Percentiles rank a stretch among this genome's conserved stretches.
Conservation (phyloP, 2,329 filamentous ascomycete genomes). For the Periconia sp. region DNA sequence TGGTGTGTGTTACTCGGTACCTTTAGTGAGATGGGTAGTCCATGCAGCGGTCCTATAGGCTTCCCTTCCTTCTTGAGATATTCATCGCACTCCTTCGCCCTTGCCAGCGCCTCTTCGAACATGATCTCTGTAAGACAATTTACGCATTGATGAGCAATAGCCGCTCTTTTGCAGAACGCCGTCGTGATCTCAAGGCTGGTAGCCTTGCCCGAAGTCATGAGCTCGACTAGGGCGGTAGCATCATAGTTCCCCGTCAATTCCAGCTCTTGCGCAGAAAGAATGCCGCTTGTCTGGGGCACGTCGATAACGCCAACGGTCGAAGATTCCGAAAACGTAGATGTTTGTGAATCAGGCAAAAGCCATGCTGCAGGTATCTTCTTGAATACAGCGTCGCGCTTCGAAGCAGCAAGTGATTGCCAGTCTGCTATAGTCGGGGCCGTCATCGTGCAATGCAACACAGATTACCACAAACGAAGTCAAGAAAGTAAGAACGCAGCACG, state of each 20-base stretch:
- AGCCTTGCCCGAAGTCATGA: constrained; percentile 28
- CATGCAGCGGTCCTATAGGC: constrained; percentile 59
- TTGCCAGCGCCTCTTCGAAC: constrained; percentile 48
- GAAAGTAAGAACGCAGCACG: no score
- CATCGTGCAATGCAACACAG: neutral
- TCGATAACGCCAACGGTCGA: constrained; percentile 35
- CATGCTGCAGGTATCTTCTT: constrained; percentile 41
- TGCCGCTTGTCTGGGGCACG: constrained; percentile 34
- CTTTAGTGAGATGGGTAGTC: constrained; percentile 63
- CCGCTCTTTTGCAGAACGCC: constrained; percentile 61
- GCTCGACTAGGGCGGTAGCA: constrained; percentile 36
- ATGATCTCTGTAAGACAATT: constrained; percentile 53
- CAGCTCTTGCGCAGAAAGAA: constrained; percentile 40
- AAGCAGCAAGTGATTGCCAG: constrained; percentile 38
- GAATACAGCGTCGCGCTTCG: constrained; percentile 33
- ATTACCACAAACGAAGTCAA: no score
- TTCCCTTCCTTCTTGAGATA: constrained; percentile 46
- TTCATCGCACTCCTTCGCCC: constrained; percentile 47
- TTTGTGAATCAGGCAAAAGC: constrained; percentile 32
- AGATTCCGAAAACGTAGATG: constrained; percentile 21
- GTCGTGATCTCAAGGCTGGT: constrained; percentile 52
- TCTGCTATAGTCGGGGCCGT: constrained; percentile 10
- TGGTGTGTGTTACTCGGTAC: no score
- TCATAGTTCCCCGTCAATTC: constrained; percentile 43
- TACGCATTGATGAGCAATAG: constrained; percentile 65